Base-by-base conservation (phyloP, 257 asterid genomes). In the Ajuga chamaepitys region DNA sequence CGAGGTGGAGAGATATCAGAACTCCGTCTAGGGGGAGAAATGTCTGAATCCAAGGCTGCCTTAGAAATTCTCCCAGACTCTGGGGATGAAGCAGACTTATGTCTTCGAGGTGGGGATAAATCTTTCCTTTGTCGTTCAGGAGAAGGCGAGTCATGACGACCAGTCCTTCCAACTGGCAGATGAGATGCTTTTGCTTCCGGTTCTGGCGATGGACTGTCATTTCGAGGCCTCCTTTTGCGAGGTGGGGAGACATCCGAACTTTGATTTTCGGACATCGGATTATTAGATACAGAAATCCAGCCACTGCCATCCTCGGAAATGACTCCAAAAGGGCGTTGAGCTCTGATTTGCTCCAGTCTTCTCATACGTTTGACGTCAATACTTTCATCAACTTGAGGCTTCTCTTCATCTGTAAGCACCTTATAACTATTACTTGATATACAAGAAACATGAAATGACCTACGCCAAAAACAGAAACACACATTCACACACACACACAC, bases 231-330 rank as follows among this genome's bases (percentile, higher is more conserved):
- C 46, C 46, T 58, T 70, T 76, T 81, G 18, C 81, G 83, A 5
- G 86, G 87, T 34, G 85, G 91, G 20, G 86, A 88, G 35, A 81
- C 57, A 68, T 81, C 83, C 55, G 67, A 32, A 51, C 58, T 57
- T 35, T 38, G 68, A 46, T 45, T 61, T 58, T 66, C 75, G 7
- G 79, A 50, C 45, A 46, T 64, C 30, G 47, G 9, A 2, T 12
- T 32, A 44, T 65, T 71, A 17, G 91, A 74, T 6, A 89, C 68
- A 17, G 95, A 67, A 34, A 89, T 72, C 98, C 97, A 93, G 57
- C 98, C 98, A 81, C 97, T 89, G 73, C 97, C 98, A 80, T 92
- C 96, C 77, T 92, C 98, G 22, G 95, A 85, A 70, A 88, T 79
- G 64, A 76, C 72, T 46, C 96, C 98, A 64, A 68, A 80, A 25